These are phyloP conservation scores for Pichia thaimueangensis DNA, from an alignment of 805 yeast species.

Conservation along the genomic window DNA sequence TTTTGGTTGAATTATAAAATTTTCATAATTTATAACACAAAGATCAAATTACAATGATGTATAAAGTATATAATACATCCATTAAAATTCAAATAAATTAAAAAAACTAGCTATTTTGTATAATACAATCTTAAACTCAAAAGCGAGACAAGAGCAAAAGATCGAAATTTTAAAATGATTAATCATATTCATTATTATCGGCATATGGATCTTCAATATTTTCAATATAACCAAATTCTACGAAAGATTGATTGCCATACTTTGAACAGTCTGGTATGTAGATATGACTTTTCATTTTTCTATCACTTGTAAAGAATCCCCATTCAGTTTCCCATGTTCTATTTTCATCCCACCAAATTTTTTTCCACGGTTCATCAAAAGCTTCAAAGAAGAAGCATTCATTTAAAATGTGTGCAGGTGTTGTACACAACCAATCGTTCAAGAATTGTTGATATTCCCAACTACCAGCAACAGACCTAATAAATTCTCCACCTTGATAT, in stretches of 20 bases:
- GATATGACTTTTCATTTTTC: constrained; percentile 40
- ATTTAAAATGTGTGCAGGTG: constrained; percentile 31
- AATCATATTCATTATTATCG: not conserved
- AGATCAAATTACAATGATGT: constrained; percentile 18
- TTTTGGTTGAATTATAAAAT: constrained; percentile 70
- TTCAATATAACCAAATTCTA: constrained; percentile 1
- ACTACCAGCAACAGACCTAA: constrained; percentile 41
- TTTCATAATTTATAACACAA: constrained; percentile 18
- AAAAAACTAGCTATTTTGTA: too few relatives aligned
- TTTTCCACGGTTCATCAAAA: constrained; percentile 69
- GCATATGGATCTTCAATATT: not conserved
- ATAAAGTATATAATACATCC: too few relatives aligned
- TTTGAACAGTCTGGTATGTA: constrained; percentile 35
- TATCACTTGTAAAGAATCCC: constrained; percentile 52
- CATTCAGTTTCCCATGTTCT: constrained; percentile 64
- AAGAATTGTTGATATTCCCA: constrained; percentile 42
- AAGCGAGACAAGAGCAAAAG: not conserved
- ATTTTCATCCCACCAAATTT: constrained; percentile 40
- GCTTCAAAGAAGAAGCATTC: constrained; percentile 61
- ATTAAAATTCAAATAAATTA: too few relatives aligned
- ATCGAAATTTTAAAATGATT: constrained; percentile 4
- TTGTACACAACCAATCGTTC: constrained; percentile 45
- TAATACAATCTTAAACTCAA: too few relatives aligned
- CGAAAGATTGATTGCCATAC: not conserved
- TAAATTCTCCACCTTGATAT: constrained; percentile 46